Evolutionary conservation across 371 early-diverging fungal genomes (phyloP).

Genomic region (Batkoa obscura): DNA sequence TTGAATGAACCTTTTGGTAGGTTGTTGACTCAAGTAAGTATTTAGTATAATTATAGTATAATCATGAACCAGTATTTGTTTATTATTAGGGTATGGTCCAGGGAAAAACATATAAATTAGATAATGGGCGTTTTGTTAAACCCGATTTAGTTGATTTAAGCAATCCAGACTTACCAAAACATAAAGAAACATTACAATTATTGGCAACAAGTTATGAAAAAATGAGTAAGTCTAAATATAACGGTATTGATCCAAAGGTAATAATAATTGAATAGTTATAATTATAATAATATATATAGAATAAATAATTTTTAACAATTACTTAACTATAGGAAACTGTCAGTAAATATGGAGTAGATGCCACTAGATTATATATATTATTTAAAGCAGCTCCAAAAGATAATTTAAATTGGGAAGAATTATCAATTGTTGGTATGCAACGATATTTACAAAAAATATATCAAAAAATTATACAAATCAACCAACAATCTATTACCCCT

Average conservation of each 20-base stretch:
- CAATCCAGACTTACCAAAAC: constrained; percentile 28
- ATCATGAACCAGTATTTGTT: not conserved
- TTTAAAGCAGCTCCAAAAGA: constrained; percentile 80
- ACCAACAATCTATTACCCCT: constrained; percentile 21
- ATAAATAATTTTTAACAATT: no score
- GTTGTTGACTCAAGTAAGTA: constrained; percentile 53
- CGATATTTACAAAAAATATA: constrained; percentile 47
- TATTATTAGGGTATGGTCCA: constrained; percentile 75
- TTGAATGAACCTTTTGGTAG: constrained; percentile 66
- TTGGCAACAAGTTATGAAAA: constrained; percentile 64
- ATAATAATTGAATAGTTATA: not conserved
- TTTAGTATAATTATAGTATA: not conserved
- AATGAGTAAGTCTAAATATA: constrained; percentile 91
- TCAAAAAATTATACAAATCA: not conserved
- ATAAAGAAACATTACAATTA: constrained; percentile 34
- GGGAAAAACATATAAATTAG: constrained; percentile 58
- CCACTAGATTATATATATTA: constrained; percentile 69
- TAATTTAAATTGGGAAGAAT: constrained; percentile 78
- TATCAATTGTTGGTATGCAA: constrained; percentile 80
- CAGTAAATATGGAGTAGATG: constrained; percentile 54
- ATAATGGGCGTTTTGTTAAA: constrained; percentile 56
- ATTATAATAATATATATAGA: not conserved
- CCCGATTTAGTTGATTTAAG: constrained; percentile 49
- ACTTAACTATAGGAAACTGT: constrained; percentile 26
- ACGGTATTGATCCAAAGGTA: constrained; percentile 77